These are phyloP conservation scores for Pythium aquatile DNA, from an alignment of 352 stramenopile genomes.

Conservation along the genomic window DNA sequence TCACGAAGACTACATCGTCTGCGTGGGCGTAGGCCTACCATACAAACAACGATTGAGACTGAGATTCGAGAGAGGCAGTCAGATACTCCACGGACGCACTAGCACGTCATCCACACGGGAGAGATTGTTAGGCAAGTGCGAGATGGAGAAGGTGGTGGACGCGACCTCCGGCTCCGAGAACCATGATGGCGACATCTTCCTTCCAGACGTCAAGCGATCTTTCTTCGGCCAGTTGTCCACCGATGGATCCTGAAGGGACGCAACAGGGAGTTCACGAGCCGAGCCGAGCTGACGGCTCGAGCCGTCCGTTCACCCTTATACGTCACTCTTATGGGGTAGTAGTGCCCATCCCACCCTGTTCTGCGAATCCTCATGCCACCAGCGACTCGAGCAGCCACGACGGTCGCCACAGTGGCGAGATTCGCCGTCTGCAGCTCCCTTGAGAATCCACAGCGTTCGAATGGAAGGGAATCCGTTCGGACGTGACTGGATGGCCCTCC, in stretches of 20 bases:
- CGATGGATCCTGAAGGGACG: constrained; percentile 19
- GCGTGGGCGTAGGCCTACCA: constrained; percentile 26
- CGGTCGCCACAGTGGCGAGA: constrained; percentile 2
- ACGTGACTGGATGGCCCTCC: background rate
- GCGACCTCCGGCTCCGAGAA: constrained; percentile 26
- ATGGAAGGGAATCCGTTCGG: background rate
- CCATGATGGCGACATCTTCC: constrained; percentile 22
- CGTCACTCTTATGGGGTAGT: background rate
- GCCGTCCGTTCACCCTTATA: background rate
- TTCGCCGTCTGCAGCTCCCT: background rate
- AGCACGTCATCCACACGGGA: constrained; percentile 25
- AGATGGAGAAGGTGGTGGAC: constrained; percentile 32
- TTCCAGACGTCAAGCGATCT: constrained; percentile 2
- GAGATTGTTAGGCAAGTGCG: constrained; percentile 31
- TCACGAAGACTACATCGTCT: constrained; percentile 30
- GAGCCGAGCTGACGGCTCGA: background rate
- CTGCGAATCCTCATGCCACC: constrained; percentile 1
- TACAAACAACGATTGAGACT: background rate
- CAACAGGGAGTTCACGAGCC: background rate
- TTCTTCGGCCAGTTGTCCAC: background rate
- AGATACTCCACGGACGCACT: constrained; percentile 7
- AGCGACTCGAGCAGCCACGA: background rate
- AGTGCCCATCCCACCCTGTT: constrained; percentile 2
- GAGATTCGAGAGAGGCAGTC: background rate
- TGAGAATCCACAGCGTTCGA: background rate